Evolutionary conservation across 192 early-diverging fungal genomes (phyloP), one percentile per base, ranked within the genome.

Genomic region (Oehlia diaphana): DNA sequence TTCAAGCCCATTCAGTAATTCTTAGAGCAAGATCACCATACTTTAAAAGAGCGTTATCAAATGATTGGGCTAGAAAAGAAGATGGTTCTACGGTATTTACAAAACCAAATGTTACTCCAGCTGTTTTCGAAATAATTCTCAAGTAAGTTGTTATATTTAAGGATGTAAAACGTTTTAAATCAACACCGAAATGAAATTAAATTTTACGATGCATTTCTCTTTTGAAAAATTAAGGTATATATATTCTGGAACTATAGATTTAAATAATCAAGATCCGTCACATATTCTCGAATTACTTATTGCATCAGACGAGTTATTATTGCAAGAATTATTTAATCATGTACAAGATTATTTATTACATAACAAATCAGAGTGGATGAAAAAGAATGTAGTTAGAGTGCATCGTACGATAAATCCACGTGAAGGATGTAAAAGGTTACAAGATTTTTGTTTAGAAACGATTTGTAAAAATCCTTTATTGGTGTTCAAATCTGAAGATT

Each of bases 381-480:
- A 61, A 49, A 44, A 42, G 26, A 68, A 78, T n/a, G 47, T 68
- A 19, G 47, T 68, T 9, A 35, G 28, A 47, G 76, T 67, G 33
- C 76, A 37, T 49, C 39, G 53, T 53, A 67, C 50, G 49, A 49
- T 78, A 12, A 28, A 53, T 23, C 16, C 44, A 19, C 37, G 68
- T 28, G 64, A 78, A 19, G 44, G 31, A 8, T 78, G 63, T 53
- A 50, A 66, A 21, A 65, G 10, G 33, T 35, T 78, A 68, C 63
- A 49, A 19, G 28, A 68, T 68, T 78, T 50, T 50, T 65, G 63
- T 61, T 53, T 78, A 26, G 76, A 78, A 49, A 78, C 33, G 3
- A 78, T 78, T 33, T 66, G 76, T 50, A 49, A 78, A 68, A 61
- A 78, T 68, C 76, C 76, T 35, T 61, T 49, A 58, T 49, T 78